Percentiles rank a stretch among this genome's conserved stretches.
Evolutionary conservation across 2,329 filamentous ascomycete genomes (phyloP).

Genomic region (Trichoderma sp.): DNA sequence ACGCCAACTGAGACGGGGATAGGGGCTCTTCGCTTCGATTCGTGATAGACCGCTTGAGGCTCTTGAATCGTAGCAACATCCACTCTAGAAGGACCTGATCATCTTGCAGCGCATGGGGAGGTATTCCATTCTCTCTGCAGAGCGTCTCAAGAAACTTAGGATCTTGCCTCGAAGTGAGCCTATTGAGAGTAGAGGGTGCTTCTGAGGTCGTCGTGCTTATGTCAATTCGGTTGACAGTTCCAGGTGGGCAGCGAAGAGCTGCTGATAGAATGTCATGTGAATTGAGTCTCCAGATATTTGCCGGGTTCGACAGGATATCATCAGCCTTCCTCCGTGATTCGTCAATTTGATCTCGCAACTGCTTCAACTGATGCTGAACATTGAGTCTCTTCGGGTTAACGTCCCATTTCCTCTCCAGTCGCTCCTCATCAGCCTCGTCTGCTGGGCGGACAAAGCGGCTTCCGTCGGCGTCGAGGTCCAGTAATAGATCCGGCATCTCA

Average conservation of each 20-base stretch:
- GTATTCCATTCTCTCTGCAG: constrained; percentile 35
- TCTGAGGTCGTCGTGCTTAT: not conserved
- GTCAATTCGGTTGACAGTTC: not conserved
- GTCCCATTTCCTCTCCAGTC: constrained; percentile 35
- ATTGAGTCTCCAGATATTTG: constrained; percentile 42
- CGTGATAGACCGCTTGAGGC: constrained; percentile 20
- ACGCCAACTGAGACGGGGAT: constrained; percentile 24
- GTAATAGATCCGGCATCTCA: constrained; percentile 44
- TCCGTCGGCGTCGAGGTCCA: constrained; percentile 55
- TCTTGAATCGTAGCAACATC: constrained; percentile 35
- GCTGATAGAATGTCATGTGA: constrained; percentile 46
- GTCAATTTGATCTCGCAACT: constrained; percentile 35
- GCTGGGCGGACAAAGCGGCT: constrained; percentile 46
- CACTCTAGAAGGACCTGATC: constrained; percentile 40
- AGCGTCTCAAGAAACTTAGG: constrained; percentile 26
- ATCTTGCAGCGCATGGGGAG: constrained; percentile 29
- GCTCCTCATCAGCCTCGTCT: constrained; percentile 39
- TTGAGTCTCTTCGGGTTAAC: constrained; percentile 27
- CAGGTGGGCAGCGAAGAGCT: constrained; percentile 36
- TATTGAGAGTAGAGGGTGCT: not conserved
- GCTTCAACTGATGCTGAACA: constrained; percentile 31
- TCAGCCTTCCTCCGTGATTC: constrained; percentile 31
- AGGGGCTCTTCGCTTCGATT: constrained; percentile 2
- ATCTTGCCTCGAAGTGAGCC: not conserved
- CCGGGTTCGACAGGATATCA: constrained; percentile 29